Conservation (phyloP, 768 basidiomycete species). For the Russula brevipes region DNA sequence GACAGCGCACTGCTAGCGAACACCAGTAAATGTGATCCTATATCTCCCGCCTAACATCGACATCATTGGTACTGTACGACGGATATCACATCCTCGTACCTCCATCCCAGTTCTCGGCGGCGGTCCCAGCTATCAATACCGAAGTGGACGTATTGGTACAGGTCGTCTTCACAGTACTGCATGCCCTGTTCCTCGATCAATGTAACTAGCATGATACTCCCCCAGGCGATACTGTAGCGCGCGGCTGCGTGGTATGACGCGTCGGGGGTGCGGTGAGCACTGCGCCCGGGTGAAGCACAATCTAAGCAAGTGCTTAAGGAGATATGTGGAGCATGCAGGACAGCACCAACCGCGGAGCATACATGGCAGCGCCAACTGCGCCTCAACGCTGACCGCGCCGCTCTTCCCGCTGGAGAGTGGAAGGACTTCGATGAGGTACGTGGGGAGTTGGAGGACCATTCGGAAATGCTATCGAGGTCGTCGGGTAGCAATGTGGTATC, state of each 20-base stretch:
- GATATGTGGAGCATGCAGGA: neutral
- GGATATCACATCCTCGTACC: too few species aligned
- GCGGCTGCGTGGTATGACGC: slow-evolving; percentile 44
- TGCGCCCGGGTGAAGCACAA: slow-evolving; percentile 58
- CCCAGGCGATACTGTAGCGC: slow-evolving; percentile 70
- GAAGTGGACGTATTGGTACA: too few species aligned
- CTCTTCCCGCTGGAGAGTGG: slow-evolving; percentile 71
- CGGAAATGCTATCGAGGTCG: slow-evolving; percentile 58
- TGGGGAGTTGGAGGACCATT: slow-evolving; percentile 53
- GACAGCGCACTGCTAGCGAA: too few species aligned
- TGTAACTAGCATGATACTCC: slow-evolving; percentile 60
- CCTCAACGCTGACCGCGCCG: slow-evolving; percentile 75
- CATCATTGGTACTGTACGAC: neutral
- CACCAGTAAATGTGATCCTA: too few species aligned
- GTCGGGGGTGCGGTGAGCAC: slow-evolving; percentile 34
- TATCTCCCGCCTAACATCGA: too few species aligned
- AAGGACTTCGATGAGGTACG: slow-evolving; percentile 67
- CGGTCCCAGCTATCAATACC: neutral
- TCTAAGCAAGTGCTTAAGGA: slow-evolving; percentile 35
- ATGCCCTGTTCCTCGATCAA: slow-evolving; percentile 64
- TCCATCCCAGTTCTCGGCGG: neutral
- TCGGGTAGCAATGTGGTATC: slow-evolving; percentile 55
- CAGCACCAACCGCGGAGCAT: slow-evolving; percentile 28
- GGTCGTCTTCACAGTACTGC: slow-evolving; percentile 50
- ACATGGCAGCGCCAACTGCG: slow-evolving; percentile 28